Percentiles rank a stretch among this genome's conserved stretches.
Conservation (phyloP, 768 basidiomycete genomes). For the Lactifluus subvellereus region DNA sequence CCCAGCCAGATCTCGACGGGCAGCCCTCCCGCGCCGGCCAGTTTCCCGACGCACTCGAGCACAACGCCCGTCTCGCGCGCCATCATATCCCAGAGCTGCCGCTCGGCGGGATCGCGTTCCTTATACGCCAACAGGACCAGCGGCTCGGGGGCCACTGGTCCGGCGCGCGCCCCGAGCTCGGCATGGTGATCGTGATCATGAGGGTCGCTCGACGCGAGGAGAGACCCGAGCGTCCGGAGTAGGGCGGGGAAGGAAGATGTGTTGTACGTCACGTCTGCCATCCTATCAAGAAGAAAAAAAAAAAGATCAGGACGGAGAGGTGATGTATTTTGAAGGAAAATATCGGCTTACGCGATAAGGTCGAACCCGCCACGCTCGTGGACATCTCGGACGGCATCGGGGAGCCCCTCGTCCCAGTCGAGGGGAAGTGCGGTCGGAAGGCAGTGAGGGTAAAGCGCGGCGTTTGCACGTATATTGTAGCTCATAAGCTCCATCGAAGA, state of each 20-base stretch:
- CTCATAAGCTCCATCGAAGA: slow-evolving; percentile 77
- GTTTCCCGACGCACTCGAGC: slow-evolving; percentile 50
- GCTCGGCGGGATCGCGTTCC: slow-evolving; percentile 72
- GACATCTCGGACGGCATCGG: slow-evolving; percentile 38
- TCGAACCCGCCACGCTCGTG: slow-evolving; percentile 40
- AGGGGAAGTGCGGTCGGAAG: slow-evolving; percentile 39
- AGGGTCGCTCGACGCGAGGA: slow-evolving; percentile 34
- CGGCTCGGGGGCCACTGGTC: slow-evolving; percentile 28
- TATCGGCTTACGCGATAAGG: slow-evolving; percentile 56
- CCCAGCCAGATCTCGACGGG: slow-evolving; percentile 72
- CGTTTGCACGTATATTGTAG: slow-evolving; percentile 56
- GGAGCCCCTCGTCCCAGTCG: slow-evolving; percentile 69
- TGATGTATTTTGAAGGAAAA: neutral
- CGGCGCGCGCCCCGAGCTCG: neutral
- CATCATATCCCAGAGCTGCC: slow-evolving; percentile 62
- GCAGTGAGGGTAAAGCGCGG: slow-evolving; percentile 30
- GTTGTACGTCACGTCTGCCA: slow-evolving; percentile 94
- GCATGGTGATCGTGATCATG: neutral
- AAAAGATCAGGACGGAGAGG: neutral
- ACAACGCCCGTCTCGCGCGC: slow-evolving; percentile 44
- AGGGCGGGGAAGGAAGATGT: slow-evolving; percentile 78
- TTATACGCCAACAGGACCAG: slow-evolving; percentile 77
- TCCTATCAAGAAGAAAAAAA: slow-evolving; percentile 40
- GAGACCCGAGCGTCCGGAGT: slow-evolving; percentile 53
- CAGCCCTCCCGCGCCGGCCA: slow-evolving; percentile 54